A percentile compares a stretch with the other conserved stretches of the same genome.
Evolutionary conservation across 805 yeast species (phyloP).

Genomic region (Candida coquimbonensis): DNA sequence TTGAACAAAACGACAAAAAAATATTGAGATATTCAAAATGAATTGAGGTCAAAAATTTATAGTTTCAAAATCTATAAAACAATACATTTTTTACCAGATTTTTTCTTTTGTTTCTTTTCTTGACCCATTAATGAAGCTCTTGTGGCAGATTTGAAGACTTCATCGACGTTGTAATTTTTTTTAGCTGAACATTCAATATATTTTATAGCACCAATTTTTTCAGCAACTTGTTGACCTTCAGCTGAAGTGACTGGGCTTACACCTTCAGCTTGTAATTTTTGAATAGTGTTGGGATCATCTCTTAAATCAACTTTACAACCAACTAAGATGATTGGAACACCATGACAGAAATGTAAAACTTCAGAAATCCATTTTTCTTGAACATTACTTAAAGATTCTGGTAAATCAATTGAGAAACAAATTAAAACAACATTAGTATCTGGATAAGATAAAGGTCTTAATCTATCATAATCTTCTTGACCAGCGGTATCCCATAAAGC

Average conservation of each 20-base stretch:
- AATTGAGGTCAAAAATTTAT: neutral
- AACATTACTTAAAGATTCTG: slow-evolving; percentile 88
- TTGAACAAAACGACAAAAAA: no score
- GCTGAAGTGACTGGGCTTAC: slow-evolving; percentile 75
- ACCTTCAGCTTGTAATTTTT: slow-evolving; percentile 63
- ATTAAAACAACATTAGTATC: slow-evolving; percentile 87
- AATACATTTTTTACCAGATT: slow-evolving; percentile 48
- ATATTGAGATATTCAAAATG: neutral
- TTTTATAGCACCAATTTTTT: slow-evolving; percentile 79
- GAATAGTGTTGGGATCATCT: slow-evolving; percentile 71
- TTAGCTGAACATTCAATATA: slow-evolving; percentile 92
- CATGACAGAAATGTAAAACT: slow-evolving; percentile 89
- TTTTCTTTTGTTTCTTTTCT: slow-evolving; percentile 42
- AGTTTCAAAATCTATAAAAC: slow-evolving; percentile 39
- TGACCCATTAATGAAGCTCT: slow-evolving; percentile 71
- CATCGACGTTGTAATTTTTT: slow-evolving; percentile 86
- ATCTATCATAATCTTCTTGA: slow-evolving; percentile 94
- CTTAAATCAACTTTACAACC: slow-evolving; percentile 91
- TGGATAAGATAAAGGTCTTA: slow-evolving; percentile 87
- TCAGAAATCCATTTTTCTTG: slow-evolving; percentile 96
- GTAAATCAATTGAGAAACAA: slow-evolving; percentile 86
- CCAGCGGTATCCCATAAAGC: slow-evolving; percentile 99
- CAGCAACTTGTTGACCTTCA: slow-evolving; percentile 84
- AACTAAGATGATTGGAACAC: slow-evolving; percentile 85
- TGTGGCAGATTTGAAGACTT: slow-evolving; percentile 88